Evolutionary conservation across 176 grass and related monocot species (phyloP).

Genomic region (Rhynchospora breviuscula): DNA sequence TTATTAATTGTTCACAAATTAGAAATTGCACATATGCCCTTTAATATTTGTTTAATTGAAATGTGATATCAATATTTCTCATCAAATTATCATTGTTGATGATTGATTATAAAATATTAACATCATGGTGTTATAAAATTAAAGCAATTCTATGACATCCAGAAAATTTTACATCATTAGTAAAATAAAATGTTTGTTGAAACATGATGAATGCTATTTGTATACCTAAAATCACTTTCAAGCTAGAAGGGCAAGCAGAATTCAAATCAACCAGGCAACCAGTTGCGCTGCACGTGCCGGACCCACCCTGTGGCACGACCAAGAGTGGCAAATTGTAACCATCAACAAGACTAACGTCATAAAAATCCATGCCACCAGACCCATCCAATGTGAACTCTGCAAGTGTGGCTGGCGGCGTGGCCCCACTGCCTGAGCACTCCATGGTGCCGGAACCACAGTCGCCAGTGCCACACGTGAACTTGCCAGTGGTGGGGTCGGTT

Average conservation of each 20-base stretch:
- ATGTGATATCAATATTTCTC: not conserved
- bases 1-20: not conserved
- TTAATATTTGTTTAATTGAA: not conserved
- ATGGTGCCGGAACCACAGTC: constrained; percentile 42
- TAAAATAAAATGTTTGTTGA: not conserved
- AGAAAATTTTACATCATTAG: not conserved
- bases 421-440: constrained; percentile 38
- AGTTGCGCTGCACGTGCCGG: constrained; percentile 39
- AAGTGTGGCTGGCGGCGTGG: constrained; percentile 31
- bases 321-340: constrained; percentile 65
- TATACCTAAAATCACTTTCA: constrained; percentile 30
- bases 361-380: constrained; percentile 54
- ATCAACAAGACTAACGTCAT: constrained; percentile 89
- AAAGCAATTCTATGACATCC: too few relatives aligned
- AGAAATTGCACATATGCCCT: not conserved
- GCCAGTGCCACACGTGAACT: constrained; percentile 44
- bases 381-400: constrained; percentile 58
- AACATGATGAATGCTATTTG: not conserved
- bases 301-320: constrained; percentile 41
- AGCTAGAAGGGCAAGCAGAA: constrained; percentile 46
- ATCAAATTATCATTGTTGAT: not conserved
- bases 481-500: not conserved
- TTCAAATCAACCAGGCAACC: constrained; percentile 72
- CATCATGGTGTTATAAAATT: not conserved
- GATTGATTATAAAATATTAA: not conserved